Evolutionary conservation across 2,329 filamentous ascomycete species (phyloP), one percentile per base, ranked within the genome.

Genomic region (Tolypocladium nubicola): DNA sequence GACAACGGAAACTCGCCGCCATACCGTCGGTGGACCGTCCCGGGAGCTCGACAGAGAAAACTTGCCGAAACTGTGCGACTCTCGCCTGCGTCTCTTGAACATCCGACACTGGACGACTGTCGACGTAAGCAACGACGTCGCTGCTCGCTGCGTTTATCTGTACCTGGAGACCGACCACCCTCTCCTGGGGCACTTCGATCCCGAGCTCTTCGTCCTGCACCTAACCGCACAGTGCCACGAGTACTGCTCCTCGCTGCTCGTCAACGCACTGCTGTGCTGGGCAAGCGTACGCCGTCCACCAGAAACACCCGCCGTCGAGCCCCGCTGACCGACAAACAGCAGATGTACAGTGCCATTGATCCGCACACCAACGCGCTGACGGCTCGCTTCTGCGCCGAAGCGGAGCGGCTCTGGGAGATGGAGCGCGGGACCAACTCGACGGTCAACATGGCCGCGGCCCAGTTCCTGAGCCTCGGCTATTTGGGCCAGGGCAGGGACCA

Each of bases 81-180:
- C 63, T 23, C 64, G 67, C 9, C 62, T 71, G 1, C 1, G n/a
- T 23, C 35, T 60, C 1, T 58, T 72, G 1, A 52, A 65, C 23
- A 66, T 73, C 45, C 21, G 56, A 4, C 63, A 64, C 60, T 70
- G 72, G 73, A 72, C 72, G 30, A 58, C 67, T 53, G 62, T 73
- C 8, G 47, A 58, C 14, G 60, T 72, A 3, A 45, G 61, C 4
- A 61, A 68, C 47, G 62, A 68, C 2, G 58, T 68, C 13, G 66
- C 69, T 3, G 68, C 67, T 1, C 61, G 61, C n/a, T 64, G 65
- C 14, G 68, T 74, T 7, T 71, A 70, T 1, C 57, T 69, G 1
- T 75, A 74, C 50, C 60, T 73, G 2, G 61, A 65, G 45, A 70
- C 68, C 8, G 71, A 75, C 35, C 70, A 75, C 54, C 69, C 71